Evolutionary conservation across 257 asterid species (phyloP), one percentile per base, ranked within the genome.

Genomic region (Pogostemon cablin): DNA sequence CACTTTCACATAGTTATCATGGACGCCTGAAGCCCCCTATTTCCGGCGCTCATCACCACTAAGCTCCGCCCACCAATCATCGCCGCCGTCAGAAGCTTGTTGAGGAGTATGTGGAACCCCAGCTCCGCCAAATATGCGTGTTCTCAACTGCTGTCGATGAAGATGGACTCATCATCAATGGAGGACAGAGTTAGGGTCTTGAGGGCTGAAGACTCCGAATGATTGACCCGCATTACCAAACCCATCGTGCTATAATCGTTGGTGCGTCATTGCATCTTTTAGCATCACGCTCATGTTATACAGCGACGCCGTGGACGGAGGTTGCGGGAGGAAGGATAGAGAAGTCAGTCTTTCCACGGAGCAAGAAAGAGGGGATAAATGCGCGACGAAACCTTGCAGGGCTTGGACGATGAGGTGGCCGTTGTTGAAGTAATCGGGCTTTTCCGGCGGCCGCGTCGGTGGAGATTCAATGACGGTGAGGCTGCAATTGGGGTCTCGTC

Each of bases 351-450:
- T 71, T 59, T 90, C 95, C 6, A 90, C 59, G 2, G 52, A 20
- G 82, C 98, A 92, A n/a, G 98, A 92, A 11, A 64, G 47, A 3
- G 90, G 84, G 10, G 98, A 90, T 41, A 90, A 79, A 40, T 88
- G 95, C 4, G 95, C 63, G 39, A 92, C 54, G 74, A 77, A 86
- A 6, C 98, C 97, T 8, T 75, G 86, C 5, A 92, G 39, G 3
- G 81, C 89, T 44, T 92, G 97, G 68, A 92, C 62, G 57, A 92
- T 66, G 49, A 88, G 2, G 7, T 83, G 71, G 20, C 96, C 98
- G 56, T 86, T 81, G 79, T 88, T 83, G 93, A 80, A 88, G 48
- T 86, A 72, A 32, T 90, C 96, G n/a, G 86, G 90, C 53, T 48
- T 65, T 77, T 35, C 41, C 11, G 25, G 59, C 1, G 9, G 81